A percentile compares a stretch with the other conserved stretches of the same genome.
Conservation (phyloP, 768 basidiomycete species). For the Kwoniella bestiolae region DNA sequence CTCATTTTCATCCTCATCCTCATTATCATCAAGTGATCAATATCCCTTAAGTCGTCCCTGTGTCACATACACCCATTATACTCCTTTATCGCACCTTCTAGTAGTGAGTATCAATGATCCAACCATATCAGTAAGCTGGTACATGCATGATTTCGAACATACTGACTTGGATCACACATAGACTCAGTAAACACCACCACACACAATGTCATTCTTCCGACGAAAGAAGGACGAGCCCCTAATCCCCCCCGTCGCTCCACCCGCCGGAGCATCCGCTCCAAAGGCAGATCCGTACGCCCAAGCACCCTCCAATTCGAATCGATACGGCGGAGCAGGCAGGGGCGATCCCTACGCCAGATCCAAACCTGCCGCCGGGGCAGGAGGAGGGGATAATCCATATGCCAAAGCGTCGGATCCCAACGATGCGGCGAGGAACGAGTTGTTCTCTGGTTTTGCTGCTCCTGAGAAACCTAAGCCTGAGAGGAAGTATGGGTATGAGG, state of each 20-base stretch:
- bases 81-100: too few species aligned
- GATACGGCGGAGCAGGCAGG: conserved; percentile 22
- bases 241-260: conserved; percentile 53
- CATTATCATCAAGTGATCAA: too few species aligned
- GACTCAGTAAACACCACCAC: not conserved
- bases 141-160: too few species aligned
- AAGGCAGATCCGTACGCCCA: conserved; percentile 26
- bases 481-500: conserved; percentile 52
- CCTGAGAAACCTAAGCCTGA: conserved; percentile 33
- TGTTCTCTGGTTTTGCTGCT: conserved; percentile 53
- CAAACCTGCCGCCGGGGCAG: conserved; percentile 16
- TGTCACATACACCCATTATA: too few species aligned
- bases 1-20: too few species aligned
- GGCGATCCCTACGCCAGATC: conserved; percentile 43
- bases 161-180: not conserved
- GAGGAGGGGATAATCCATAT: conserved; percentile 49
- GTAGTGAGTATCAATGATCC: too few species aligned
- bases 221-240: conserved; percentile 51
- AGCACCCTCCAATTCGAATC: not conserved
- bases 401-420: conserved; percentile 33
- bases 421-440: conserved; percentile 51
- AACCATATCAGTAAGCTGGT: too few species aligned
- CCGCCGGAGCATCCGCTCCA: conserved; percentile 27
- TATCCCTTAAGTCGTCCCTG: too few species aligned
- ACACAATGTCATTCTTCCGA: conserved; percentile 53